A percentile compares a stretch with the other conserved stretches of the same genome.
Evolutionary conservation across 495 filamentous ascomycete genomes (phyloP).

Genomic region (Poronia punctata): DNA sequence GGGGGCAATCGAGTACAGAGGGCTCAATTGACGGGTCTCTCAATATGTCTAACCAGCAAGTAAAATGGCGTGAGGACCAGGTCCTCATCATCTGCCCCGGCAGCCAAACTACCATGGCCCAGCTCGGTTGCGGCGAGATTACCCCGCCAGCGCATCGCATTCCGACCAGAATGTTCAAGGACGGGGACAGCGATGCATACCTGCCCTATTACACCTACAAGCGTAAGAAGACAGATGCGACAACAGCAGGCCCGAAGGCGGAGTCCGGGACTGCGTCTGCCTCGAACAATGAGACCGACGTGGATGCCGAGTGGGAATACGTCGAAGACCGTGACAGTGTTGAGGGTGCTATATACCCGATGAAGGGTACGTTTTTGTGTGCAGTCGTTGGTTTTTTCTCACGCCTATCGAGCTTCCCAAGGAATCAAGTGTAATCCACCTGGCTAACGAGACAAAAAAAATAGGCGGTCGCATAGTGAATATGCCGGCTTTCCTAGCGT

Average conservation of each 20-base stretch:
- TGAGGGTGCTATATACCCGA: conserved; percentile 84
- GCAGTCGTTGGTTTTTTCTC: too few relatives aligned
- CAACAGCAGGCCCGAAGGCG: conserved; percentile 27
- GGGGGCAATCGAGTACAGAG: not conserved
- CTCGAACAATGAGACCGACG: conserved; percentile 10
- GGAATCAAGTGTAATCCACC: not conserved
- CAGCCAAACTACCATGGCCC: conserved; percentile 87
- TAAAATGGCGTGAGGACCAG: conserved; percentile 50
- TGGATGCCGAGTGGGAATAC: conserved; percentile 47
- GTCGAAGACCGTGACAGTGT: conserved; percentile 83
- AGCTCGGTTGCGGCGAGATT: conserved; percentile 88
- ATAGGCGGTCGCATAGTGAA: conserved; percentile 72
- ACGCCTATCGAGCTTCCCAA: not conserved
- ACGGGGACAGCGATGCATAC: conserved; percentile 69
- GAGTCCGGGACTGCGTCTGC: conserved; percentile 17
- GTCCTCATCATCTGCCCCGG: conserved; percentile 81
- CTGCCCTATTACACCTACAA: conserved; percentile 77
- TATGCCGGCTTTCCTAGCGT: conserved; percentile 86
- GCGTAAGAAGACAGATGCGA: conserved; percentile 41
- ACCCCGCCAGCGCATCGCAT: conserved; percentile 76
- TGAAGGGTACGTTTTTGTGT: conserved; percentile 49
- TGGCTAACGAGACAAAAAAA: conserved; percentile 1
- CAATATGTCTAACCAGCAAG: conserved; percentile 39
- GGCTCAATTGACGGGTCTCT: not conserved
- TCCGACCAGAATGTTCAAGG: conserved; percentile 88